These are phyloP conservation scores for Cyberlindnera euphorbiiphila DNA, from an alignment of 805 yeast species.

Conservation along the genomic window DNA sequence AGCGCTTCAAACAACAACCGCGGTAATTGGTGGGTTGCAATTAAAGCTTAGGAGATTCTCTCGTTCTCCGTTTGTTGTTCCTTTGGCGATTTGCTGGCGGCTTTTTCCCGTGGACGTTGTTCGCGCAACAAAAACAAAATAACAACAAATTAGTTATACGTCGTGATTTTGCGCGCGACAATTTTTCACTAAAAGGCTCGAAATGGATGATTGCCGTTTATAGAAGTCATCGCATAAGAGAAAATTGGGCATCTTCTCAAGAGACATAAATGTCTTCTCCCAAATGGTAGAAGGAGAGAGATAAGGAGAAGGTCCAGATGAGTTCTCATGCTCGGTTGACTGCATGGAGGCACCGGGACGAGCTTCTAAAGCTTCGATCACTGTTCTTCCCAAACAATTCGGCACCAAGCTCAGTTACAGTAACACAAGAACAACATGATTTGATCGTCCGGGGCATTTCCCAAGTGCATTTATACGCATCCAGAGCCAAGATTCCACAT, in stretches of 20 bases:
- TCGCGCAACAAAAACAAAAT: conserved; percentile 1
- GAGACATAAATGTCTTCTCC: too few species aligned
- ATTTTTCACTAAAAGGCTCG: too few species aligned
- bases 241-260: too few species aligned
- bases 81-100: conserved; percentile 10
- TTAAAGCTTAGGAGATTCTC: too few species aligned
- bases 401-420: background rate
- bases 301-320: too few species aligned
- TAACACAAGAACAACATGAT: conserved; percentile 1
- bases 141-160: too few species aligned
- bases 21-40: too few species aligned
- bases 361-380: conserved; percentile 15
- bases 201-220: too few species aligned
- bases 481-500: conserved; percentile 19
- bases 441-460: conserved; percentile 12
- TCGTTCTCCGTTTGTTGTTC: conserved; percentile 1
- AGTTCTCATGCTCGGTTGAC: conserved; percentile 10
- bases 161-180: too few species aligned
- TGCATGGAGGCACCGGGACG: conserved; percentile 13
- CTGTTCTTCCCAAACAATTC: conserved; percentile 11
- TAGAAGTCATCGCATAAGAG: too few species aligned
- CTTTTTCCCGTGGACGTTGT: conserved; percentile 11
- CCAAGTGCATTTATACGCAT: conserved; percentile 15
- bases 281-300: too few species aligned
- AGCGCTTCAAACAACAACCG: too few species aligned